Conservation (phyloP, 306 rosid genomes). For the Acacia melanoxylon region DNA sequence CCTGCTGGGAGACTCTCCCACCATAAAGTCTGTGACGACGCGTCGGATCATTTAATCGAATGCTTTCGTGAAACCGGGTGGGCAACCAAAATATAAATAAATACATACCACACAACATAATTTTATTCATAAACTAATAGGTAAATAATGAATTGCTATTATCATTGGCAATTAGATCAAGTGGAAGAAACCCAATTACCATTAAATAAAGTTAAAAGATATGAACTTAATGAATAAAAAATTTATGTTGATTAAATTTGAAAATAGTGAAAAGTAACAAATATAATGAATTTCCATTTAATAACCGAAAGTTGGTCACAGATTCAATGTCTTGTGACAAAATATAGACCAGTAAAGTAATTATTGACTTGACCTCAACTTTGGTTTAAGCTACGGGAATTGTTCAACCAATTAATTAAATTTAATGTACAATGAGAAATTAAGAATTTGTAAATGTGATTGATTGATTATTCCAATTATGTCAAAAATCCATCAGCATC, state of each 20-base stretch:
- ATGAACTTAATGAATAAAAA: background rate
- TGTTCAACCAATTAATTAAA: background rate
- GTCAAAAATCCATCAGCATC: constrained; percentile 26
- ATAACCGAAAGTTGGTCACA: background rate
- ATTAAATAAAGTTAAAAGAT: background rate
- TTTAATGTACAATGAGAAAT: background rate
- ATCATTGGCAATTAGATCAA: background rate
- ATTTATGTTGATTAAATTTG: background rate
- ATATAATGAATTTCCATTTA: background rate
- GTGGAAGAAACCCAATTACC: background rate
- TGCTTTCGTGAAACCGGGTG: too few relatives aligned
- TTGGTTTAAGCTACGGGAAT: background rate
- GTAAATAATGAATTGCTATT: background rate
- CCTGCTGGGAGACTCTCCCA: too few relatives aligned
- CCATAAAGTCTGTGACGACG: too few relatives aligned
- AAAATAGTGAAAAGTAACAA: too few relatives aligned
- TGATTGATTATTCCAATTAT: constrained; percentile 11
- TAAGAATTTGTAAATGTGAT: background rate
- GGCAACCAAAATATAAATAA: too few relatives aligned
- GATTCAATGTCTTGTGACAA: background rate
- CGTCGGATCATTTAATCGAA: too few relatives aligned
- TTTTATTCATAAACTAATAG: background rate
- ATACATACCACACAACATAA: background rate
- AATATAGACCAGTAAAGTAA: background rate
- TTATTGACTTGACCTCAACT: background rate